phyloP scores from a whole-genome alignment of 805 yeast species.

The Candida khao-thaluensis region DNA sequence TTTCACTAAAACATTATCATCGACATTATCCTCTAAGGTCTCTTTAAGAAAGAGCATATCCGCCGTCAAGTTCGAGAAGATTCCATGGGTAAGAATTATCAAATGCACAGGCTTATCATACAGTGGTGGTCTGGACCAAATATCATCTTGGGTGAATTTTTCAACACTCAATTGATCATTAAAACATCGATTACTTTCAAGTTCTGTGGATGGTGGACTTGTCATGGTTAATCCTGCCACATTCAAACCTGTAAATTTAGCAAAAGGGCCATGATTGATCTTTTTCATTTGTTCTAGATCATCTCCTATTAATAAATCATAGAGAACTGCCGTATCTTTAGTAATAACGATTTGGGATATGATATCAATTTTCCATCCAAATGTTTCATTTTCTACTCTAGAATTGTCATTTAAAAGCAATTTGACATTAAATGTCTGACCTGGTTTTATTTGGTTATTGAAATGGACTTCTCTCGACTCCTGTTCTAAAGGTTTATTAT shows the following conservation, averaged over 20 bases:
- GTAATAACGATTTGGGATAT: constrained; percentile 42
- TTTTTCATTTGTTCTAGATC: constrained; percentile 33
- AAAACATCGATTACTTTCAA: constrained; percentile 9
- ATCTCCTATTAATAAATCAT: constrained; percentile 39
- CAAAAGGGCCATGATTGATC: constrained; percentile 25
- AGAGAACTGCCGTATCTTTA: constrained; percentile 28
- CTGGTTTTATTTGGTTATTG: constrained; percentile 58
- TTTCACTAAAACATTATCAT: constrained; percentile 36
- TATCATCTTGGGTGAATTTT: constrained; percentile 27
- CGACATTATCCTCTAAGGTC: constrained; percentile 22
- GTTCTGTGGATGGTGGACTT: neutral
- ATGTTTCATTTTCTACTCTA: constrained; percentile 11
- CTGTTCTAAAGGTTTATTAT: constrained; percentile 21
- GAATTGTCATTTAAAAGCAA: constrained; percentile 51
- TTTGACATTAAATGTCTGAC: constrained; percentile 60
- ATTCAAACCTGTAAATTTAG: constrained; percentile 10
- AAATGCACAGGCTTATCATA: constrained; percentile 36
- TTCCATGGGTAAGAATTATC: constrained; percentile 44
- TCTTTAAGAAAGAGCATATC: constrained; percentile 45
- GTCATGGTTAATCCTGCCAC: no score
- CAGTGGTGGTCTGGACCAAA: constrained; percentile 31
- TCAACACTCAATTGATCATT: constrained; percentile 28
- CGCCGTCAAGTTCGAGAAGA: constrained; percentile 43
- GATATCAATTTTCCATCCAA: constrained; percentile 39
- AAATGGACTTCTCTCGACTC: constrained; percentile 33